phyloP scores from a whole-genome alignment of 306 rosid species.

The Gleditsia sinensis region DNA sequence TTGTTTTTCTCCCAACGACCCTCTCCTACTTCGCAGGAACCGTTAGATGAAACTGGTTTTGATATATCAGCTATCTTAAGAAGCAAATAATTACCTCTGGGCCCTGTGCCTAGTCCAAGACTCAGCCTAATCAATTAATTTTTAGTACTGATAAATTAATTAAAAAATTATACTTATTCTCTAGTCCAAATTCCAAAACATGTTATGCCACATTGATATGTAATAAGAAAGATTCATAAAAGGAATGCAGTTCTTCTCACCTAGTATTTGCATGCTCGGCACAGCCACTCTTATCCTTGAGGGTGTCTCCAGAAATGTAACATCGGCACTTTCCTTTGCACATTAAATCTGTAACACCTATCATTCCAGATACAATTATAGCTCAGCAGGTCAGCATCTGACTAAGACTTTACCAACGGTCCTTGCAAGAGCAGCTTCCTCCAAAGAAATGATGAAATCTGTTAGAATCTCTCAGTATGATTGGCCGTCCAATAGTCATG shows the following conservation, averaged over 20 bases:
- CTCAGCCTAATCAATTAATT: conserved; percentile 1
- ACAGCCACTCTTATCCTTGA: not conserved
- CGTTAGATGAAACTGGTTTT: too few species aligned
- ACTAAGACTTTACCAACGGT: conserved; percentile 44
- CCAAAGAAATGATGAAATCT: conserved; percentile 55
- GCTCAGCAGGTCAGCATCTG: conserved; percentile 20
- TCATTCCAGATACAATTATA: conserved; percentile 21
- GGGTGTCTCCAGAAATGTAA: not conserved
- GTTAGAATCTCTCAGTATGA: conserved; percentile 53
- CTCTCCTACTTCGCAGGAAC: too few species aligned
- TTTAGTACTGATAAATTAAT: not conserved
- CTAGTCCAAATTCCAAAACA: conserved; percentile 6
- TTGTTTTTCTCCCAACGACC: too few species aligned
- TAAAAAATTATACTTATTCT: not conserved
- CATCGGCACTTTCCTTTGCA: conserved; percentile 7
- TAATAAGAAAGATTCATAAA: conserved; percentile 8
- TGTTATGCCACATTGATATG: not conserved
- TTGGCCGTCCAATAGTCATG: conserved; percentile 30
- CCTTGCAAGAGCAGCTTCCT: conserved; percentile 58
- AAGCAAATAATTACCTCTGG: conserved; percentile 7
- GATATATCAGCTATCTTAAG: not conserved
- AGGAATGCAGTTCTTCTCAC: not conserved
- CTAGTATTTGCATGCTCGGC: not conserved
- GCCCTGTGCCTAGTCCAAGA: conserved; percentile 8
- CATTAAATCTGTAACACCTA: conserved; percentile 3